Percentiles rank a stretch among this genome's conserved stretches.
These are phyloP conservation scores for Endogone sp. DNA, from an alignment of 192 early-diverging fungal genomes.

Conservation along the genomic window DNA sequence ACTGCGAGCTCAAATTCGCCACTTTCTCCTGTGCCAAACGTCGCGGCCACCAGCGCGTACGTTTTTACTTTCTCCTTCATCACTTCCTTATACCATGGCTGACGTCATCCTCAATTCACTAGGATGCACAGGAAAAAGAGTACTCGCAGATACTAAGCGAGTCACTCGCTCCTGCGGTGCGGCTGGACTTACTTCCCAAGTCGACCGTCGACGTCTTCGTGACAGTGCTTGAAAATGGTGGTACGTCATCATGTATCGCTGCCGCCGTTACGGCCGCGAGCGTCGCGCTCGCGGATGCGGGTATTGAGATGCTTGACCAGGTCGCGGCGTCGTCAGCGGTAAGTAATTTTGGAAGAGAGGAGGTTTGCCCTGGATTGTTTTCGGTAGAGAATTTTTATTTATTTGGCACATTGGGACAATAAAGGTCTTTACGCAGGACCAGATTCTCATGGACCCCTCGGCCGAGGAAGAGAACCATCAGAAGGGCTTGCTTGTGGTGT, in stretches of 20 bases:
- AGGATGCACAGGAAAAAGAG: slow-evolving; percentile 67
- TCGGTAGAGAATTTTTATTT: slow-evolving; percentile 12
- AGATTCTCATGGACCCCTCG: slow-evolving; percentile 50
- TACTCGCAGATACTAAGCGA: slow-evolving; percentile 55
- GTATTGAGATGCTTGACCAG: slow-evolving; percentile 82
- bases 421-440: slow-evolving; percentile 21
- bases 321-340: slow-evolving; percentile 73
- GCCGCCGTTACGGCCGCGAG: slow-evolving; percentile 65
- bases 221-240: slow-evolving; percentile 68
- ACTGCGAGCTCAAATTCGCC: slow-evolving; percentile 76
- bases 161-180: slow-evolving; percentile 66
- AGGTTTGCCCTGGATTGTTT: slow-evolving; percentile 4
- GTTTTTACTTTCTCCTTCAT: slow-evolving; percentile 11
- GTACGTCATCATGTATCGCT: slow-evolving; percentile 57
- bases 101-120: slow-evolving; percentile 20
- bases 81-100: slow-evolving; percentile 1
- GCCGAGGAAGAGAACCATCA: slow-evolving; percentile 54
- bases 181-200: slow-evolving; percentile 70
- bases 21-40: slow-evolving; percentile 65
- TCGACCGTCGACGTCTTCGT: slow-evolving; percentile 68
- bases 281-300: slow-evolving; percentile 72
- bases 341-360: slow-evolving; percentile 11
- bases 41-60: slow-evolving; percentile 38
- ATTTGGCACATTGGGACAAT: slow-evolving; percentile 11
- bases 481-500: slow-evolving; percentile 60